These are phyloP conservation scores for Talaromyces nanjingensis DNA, from an alignment of 495 filamentous ascomycete species.

Conservation along the genomic window DNA sequence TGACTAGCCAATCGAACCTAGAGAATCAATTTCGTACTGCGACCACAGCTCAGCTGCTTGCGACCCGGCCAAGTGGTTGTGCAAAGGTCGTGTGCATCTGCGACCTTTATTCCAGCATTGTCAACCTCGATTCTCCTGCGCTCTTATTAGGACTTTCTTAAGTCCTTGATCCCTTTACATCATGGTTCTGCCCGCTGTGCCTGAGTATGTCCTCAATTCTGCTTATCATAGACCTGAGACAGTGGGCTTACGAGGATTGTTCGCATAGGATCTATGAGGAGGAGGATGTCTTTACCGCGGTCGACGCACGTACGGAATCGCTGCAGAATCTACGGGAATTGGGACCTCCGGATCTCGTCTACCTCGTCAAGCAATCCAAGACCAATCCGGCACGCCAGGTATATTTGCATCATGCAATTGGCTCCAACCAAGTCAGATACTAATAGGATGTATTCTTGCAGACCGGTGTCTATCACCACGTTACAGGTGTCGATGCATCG, in stretches of 20 bases:
- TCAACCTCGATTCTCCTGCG: neutral
- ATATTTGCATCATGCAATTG: slow-evolving; percentile 10
- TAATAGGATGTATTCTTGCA: slow-evolving; percentile 24
- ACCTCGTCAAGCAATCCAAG: slow-evolving; percentile 81
- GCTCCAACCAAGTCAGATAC: neutral
- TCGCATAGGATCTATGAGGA: slow-evolving; percentile 70
- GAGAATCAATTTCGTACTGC: neutral
- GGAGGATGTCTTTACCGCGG: slow-evolving; percentile 77
- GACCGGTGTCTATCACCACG: slow-evolving; percentile 95
- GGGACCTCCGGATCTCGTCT: slow-evolving; percentile 91
- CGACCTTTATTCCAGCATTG: slow-evolving; percentile 5
- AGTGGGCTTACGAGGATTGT: neutral
- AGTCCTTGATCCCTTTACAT: slow-evolving; percentile 21
- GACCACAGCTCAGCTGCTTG: neutral
- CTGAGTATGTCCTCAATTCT: slow-evolving; percentile 60
- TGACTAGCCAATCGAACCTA: neutral
- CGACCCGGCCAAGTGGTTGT: neutral
- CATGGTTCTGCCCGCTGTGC: slow-evolving; percentile 86
- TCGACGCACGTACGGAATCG: slow-evolving; percentile 83
- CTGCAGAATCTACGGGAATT: slow-evolving; percentile 80
- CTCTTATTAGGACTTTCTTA: neutral
- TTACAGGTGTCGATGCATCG: slow-evolving; percentile 94
- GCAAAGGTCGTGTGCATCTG: neutral
- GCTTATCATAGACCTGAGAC: slow-evolving; percentile 8
- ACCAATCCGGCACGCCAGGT: slow-evolving; percentile 45